These are phyloP conservation scores for Dendrocalamus latiflorus DNA, from an alignment of 202 grass and related monocot species.

Conservation along the genomic window DNA sequence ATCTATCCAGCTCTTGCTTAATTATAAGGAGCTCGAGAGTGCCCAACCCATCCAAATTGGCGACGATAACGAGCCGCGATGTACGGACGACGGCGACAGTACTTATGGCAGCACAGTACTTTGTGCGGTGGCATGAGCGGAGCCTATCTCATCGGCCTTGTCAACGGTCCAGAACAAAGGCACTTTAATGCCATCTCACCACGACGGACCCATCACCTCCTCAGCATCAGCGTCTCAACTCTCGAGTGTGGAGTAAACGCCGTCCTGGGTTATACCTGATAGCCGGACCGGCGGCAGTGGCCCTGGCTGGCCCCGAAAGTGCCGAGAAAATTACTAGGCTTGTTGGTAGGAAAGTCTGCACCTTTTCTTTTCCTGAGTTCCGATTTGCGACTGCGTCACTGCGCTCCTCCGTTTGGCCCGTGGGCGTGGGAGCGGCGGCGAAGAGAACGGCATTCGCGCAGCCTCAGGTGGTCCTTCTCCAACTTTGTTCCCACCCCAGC, in stretches of 20 bases:
- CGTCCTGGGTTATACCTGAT: background rate
- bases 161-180: background rate
- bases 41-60: background rate
- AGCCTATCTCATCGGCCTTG: background rate
- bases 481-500: background rate
- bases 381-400: too few relatives aligned
- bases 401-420: background rate
- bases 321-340: background rate
- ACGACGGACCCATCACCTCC: background rate
- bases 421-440: background rate
- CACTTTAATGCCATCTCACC: background rate
- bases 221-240: background rate
- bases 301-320: background rate
- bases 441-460: background rate
- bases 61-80: background rate
- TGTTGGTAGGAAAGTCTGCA: background rate
- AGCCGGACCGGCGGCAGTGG: background rate
- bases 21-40: background rate
- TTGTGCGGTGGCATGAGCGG: background rate
- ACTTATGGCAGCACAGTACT: too few relatives aligned
- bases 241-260: background rate
- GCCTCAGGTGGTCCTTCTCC: background rate
- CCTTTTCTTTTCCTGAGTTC: too few relatives aligned
- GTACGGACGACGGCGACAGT: background rate
- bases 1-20: background rate